phyloP scores from a whole-genome alignment of 1,139 yeast species.

The Magnusiomyces suaveolens region DNA sequence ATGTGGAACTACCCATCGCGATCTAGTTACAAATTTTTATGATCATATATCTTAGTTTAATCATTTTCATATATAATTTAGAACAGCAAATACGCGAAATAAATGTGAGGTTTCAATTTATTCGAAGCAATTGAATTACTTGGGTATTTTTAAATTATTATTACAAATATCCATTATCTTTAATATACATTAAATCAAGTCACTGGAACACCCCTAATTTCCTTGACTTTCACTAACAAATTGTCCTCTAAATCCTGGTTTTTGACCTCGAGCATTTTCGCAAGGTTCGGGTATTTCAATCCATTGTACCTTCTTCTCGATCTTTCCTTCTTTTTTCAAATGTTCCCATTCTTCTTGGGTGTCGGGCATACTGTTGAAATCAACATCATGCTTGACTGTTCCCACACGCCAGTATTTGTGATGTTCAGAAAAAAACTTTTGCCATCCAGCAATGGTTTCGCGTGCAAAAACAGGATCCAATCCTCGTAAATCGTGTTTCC shows the following conservation, averaged over 20 bases:
- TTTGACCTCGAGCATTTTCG: conserved; percentile 6
- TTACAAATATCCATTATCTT: too few species aligned
- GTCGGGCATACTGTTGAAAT: not conserved
- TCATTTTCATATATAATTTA: too few species aligned
- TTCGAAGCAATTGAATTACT: too few species aligned
- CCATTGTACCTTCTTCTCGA: not conserved
- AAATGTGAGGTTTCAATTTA: too few species aligned
- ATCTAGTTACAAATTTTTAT: too few species aligned
- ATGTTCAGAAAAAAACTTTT: conserved; percentile 40
- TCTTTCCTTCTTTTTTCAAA: not conserved
- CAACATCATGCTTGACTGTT: conserved; percentile 36
- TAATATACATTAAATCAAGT: too few species aligned
- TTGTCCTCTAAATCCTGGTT: not conserved
- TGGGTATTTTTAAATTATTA: too few species aligned
- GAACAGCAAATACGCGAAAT: too few species aligned
- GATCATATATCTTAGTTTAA: too few species aligned
- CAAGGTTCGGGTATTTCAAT: conserved; percentile 6
- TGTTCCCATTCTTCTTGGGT: not conserved
- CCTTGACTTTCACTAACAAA: not conserved
- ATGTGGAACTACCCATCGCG: too few species aligned
- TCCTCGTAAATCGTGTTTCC: conserved; percentile 63
- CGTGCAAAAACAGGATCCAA: conserved; percentile 31
- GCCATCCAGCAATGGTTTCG: conserved; percentile 41
- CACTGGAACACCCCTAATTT: not conserved
- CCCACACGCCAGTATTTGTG: conserved; percentile 59